A percentile compares a stretch with the other conserved stretches of the same genome.
Evolutionary conservation across 2,329 filamentous ascomycete species (phyloP).

Genomic region (Neofusicoccum cordaticola): DNA sequence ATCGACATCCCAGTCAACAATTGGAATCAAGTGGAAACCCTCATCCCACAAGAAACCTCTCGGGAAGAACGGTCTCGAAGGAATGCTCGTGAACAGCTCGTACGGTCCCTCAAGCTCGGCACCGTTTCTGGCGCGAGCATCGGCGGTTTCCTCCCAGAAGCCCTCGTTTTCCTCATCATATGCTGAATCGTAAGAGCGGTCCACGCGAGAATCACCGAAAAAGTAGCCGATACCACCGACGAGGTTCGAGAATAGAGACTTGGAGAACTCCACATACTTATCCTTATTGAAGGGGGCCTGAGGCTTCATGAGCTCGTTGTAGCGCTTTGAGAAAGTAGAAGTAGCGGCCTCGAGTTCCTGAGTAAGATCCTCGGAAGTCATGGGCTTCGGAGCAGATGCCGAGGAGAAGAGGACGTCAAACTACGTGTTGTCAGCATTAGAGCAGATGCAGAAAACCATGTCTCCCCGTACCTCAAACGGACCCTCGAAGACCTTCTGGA

Average conservation of each 20-base stretch:
- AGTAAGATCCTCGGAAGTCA: slow-evolving; percentile 64
- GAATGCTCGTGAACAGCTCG: slow-evolving; percentile 86
- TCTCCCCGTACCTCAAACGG: slow-evolving; percentile 61
- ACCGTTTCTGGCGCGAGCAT: slow-evolving; percentile 67
- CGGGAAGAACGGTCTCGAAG: slow-evolving; percentile 93
- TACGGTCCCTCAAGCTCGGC: slow-evolving; percentile 76
- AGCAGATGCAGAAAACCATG: not conserved
- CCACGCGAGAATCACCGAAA: slow-evolving; percentile 81
- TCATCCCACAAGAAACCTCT: slow-evolving; percentile 98
- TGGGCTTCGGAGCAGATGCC: slow-evolving; percentile 56
- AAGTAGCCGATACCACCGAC: slow-evolving; percentile 95
- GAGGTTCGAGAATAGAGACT: slow-evolving; percentile 90
- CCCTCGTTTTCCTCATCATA: slow-evolving; percentile 94
- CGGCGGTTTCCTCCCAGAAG: slow-evolving; percentile 90
- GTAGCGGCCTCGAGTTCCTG: slow-evolving; percentile 65
- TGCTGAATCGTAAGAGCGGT: slow-evolving; percentile 85
- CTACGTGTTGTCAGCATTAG: slow-evolving; percentile 36
- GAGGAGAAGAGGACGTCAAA: slow-evolving; percentile 93
- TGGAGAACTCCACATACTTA: slow-evolving; percentile 75
- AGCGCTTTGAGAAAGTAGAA: slow-evolving; percentile 70
- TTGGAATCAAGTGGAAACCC: slow-evolving; percentile 88
- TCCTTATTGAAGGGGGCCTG: slow-evolving; percentile 71
- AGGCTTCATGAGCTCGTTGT: slow-evolving; percentile 68
- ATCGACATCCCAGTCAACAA: slow-evolving; percentile 92
- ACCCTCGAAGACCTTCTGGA: slow-evolving; percentile 90